A percentile compares a stretch with the other conserved stretches of the same genome.
phyloP scores from a whole-genome alignment of 2,329 filamentous ascomycete genomes.

The Pseudopithomyces chartarum region DNA sequence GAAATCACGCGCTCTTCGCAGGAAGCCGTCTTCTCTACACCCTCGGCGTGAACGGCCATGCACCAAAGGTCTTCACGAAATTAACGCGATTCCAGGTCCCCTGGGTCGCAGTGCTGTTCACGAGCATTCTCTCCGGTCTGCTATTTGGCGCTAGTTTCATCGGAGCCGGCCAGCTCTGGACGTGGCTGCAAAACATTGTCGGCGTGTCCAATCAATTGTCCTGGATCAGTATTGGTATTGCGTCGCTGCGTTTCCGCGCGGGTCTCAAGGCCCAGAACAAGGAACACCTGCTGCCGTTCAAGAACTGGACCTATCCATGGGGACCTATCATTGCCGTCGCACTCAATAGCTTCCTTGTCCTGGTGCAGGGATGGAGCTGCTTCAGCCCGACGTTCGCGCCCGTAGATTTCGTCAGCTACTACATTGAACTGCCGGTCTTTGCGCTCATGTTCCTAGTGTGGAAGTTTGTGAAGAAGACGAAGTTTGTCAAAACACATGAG shows the following conservation, averaged over 20 bases:
- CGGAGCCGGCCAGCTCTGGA: constrained; percentile 47
- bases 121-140: constrained; percentile 42
- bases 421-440: constrained; percentile 48
- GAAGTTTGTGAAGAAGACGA: constrained; percentile 37
- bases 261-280: constrained; percentile 52
- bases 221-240: constrained; percentile 60
- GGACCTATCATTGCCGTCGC: constrained; percentile 49
- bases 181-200: constrained; percentile 74
- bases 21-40: constrained; percentile 62
- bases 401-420: constrained; percentile 56
- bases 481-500: constrained; percentile 27
- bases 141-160: constrained; percentile 52
- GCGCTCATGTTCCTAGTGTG: constrained; percentile 32
- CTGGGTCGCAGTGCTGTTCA: constrained; percentile 42
- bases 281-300: constrained; percentile 53
- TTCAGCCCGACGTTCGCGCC: constrained; percentile 56
- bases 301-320: constrained; percentile 63
- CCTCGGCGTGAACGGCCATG: constrained; percentile 63
- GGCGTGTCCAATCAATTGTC: constrained; percentile 60
- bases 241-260: constrained; percentile 63
- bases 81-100: constrained; percentile 51
- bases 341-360: constrained; percentile 34
- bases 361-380: constrained; percentile 50
- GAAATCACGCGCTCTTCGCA: constrained; percentile 61
- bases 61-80: constrained; percentile 70